Conservation (phyloP, 257 asterid genomes). For the Henckelia pumila region DNA sequence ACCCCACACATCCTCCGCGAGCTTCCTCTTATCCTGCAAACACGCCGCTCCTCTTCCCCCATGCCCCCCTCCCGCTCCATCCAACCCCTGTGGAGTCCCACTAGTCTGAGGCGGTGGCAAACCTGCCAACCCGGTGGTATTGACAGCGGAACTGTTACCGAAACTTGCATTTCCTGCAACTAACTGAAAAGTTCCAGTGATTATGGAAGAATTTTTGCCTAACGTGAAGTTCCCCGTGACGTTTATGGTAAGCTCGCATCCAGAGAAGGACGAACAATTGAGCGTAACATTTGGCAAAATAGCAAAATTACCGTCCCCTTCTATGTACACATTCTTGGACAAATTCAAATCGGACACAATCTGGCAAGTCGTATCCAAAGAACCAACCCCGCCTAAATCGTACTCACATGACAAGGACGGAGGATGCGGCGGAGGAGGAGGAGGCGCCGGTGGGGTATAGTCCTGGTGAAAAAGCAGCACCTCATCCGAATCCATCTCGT, state of each 20-base stretch:
- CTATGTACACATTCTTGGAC: slow-evolving; percentile 65
- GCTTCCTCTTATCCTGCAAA: slow-evolving; percentile 64
- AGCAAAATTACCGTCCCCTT: slow-evolving; percentile 81
- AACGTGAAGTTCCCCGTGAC: slow-evolving; percentile 74
- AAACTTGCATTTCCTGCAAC: slow-evolving; percentile 63
- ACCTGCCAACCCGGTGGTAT: slow-evolving; percentile 91
- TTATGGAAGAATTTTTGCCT: slow-evolving; percentile 59
- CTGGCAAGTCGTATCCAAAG: slow-evolving; percentile 82
- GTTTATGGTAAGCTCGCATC: slow-evolving; percentile 78
- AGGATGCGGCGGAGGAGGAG: slow-evolving; percentile 99
- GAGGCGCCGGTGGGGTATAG: slow-evolving; percentile 98
- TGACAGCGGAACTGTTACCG: slow-evolving; percentile 65
- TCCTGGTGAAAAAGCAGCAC: slow-evolving; percentile 66
- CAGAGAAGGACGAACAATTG: slow-evolving; percentile 58
- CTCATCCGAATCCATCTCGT: slow-evolving; percentile 40
- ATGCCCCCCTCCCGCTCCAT: slow-evolving; percentile 98
- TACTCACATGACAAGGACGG: slow-evolving; percentile 82
- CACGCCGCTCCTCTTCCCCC: slow-evolving; percentile 98
- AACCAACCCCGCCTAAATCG: slow-evolving; percentile 93
- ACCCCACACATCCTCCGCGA: slow-evolving; percentile 95
- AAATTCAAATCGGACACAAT: slow-evolving; percentile 71
- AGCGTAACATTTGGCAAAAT: slow-evolving; percentile 71
- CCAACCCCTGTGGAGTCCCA: slow-evolving; percentile 90
- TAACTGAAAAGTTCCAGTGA: slow-evolving; percentile 64
- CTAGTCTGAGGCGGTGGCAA: slow-evolving; percentile 85